Evolutionary conservation across 768 basidiomycete genomes (phyloP), one percentile per base, ranked within the genome.

Genomic region (Rhodotorula babjevae): DNA sequence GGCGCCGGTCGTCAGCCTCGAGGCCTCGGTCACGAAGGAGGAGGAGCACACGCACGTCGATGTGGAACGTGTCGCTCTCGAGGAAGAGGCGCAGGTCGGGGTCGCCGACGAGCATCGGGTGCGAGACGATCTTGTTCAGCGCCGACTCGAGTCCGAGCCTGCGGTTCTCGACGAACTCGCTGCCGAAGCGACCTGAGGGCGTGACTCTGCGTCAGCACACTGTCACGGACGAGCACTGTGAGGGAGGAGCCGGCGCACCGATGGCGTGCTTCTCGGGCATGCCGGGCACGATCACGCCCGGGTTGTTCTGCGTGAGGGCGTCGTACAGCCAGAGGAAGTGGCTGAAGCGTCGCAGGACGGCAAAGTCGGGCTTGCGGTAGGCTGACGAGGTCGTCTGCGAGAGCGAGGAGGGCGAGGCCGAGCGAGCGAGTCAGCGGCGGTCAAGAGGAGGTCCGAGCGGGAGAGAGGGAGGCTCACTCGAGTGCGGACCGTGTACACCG

Each of bases 251-350:
- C 36, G 36, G 72, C 79, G 33, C 53, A 77, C 83, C 93, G 77
- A 96, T 91, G 0, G 92, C 83, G 72, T 90, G 92, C 84, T 99
- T 99, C 81, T 95, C 96, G 0, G 96, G 96, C 11, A 90, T 91
- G 0, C 95, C 95, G 15, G 96, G 96, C 0, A 99, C 93, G 52
- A 98, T 90, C 4, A 98, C 93, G 16, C 96, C 96, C 7, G 95
- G 94, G 79, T 98, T 98, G 81, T 97, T 97, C 76, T 82, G 80
- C 0, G 88, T 89, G 3, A 99, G 85, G 0, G 89, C 87, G 78
- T 93, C 92, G 80, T 91, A 96, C 1, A 99, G 82, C 96, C 96
- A 98, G 29, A 97, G 85, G 78, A 98, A 99, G 81, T 99, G 95
- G 12, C 92, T 93, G 81, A 96, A 99, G 46, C 96, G 88, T n/a